A percentile compares a stretch with the other conserved stretches of the same genome.
Evolutionary conservation across 1,139 yeast genomes (phyloP).

Genomic region (Suhomyces maxii): DNA sequence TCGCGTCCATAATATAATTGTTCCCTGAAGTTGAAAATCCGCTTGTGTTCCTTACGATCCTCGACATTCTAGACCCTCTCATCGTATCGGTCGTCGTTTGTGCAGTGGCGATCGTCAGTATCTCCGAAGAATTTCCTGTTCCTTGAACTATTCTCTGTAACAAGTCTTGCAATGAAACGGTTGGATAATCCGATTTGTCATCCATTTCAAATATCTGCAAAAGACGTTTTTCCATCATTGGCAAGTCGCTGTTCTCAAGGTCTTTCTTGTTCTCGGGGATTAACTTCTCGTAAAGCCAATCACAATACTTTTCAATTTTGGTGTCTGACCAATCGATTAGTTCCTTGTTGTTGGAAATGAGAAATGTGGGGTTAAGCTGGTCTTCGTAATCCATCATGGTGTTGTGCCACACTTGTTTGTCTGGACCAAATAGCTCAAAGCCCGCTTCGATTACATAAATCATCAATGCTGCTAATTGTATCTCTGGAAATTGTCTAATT

Average conservation of each 20-base stretch:
- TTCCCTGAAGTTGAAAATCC: no score
- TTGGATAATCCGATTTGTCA: not conserved
- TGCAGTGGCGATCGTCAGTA: no score
- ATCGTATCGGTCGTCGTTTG: no score
- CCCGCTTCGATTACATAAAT: constrained; percentile 30
- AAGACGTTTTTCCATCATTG: constrained; percentile 37
- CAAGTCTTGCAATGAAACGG: not conserved
- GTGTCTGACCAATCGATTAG: constrained; percentile 41
- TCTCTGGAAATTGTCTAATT: constrained; percentile 29
- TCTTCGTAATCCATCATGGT: constrained; percentile 20
- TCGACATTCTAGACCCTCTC: no score
- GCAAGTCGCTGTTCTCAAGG: constrained; percentile 14
- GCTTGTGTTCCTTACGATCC: no score
- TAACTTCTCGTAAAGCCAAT: constrained; percentile 40
- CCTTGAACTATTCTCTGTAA: not conserved
- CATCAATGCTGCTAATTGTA: constrained; percentile 25
- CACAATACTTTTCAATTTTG: constrained; percentile 39
- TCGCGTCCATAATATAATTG: no score
- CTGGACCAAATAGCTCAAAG: constrained; percentile 20
- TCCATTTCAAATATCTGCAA: constrained; percentile 35
- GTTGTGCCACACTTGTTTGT: constrained; percentile 23
- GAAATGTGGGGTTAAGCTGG: constrained; percentile 20
- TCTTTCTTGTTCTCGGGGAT: constrained; percentile 26
- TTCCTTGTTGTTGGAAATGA: constrained; percentile 23
- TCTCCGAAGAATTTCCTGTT: not conserved